Conservation (phyloP, 176 grass and related monocot genomes). For the Oryza glumipatula region DNA sequence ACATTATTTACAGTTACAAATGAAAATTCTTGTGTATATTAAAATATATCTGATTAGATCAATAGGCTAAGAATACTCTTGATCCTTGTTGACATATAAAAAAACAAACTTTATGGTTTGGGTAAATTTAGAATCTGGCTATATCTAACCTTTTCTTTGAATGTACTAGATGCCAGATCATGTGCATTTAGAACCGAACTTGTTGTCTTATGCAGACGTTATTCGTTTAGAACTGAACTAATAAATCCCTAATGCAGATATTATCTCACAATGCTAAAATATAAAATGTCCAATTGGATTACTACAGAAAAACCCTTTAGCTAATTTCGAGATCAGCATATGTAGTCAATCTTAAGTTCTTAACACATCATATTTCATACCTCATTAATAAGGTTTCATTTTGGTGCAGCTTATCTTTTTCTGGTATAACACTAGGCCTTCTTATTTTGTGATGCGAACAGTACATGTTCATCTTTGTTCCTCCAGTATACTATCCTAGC, state of each 20-base stretch:
- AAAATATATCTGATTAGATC: neutral
- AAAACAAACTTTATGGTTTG: neutral
- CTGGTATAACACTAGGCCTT: slow-evolving; percentile 9
- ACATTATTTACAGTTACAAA: neutral
- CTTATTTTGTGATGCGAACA: neutral
- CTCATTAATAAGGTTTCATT: slow-evolving; percentile 29
- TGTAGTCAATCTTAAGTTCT: slow-evolving; percentile 8
- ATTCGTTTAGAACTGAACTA: neutral
- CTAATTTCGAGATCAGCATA: neutral
- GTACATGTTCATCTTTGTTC: neutral
- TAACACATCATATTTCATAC: neutral
- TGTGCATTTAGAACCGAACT: slow-evolving; percentile 11
- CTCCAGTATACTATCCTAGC: slow-evolving; percentile 6
- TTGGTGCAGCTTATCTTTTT: neutral
- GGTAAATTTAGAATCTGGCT: neutral
- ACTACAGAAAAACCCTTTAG: neutral
- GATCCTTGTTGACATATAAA: neutral
- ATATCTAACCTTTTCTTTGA: neutral
- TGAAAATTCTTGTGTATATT: slow-evolving; percentile 31
- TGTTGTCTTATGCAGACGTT: neutral
- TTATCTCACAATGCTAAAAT: neutral
- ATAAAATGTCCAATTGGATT: neutral
- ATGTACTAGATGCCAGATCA: neutral
- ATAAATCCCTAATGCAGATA: neutral
- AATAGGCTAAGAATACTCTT: neutral